Conservation (phyloP, 371 early-diverging fungal species). For the Cladochytrium tenue region DNA sequence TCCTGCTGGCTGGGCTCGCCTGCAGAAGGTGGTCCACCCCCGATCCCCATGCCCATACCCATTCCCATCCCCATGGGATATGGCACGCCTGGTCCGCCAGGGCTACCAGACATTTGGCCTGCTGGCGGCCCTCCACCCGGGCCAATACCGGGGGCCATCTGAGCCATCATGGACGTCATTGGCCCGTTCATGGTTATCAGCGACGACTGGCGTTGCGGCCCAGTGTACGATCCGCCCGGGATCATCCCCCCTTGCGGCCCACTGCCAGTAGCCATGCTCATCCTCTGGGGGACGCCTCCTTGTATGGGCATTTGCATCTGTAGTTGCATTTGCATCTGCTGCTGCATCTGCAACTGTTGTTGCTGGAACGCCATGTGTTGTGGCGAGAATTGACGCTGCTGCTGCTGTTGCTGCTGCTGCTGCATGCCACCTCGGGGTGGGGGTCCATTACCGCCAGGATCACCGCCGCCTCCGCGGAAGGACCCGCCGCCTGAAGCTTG, state of each 20-base stretch:
- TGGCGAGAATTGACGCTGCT: slow-evolving; percentile 2
- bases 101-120: neutral
- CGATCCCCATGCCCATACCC: neutral
- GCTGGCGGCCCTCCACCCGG: neutral
- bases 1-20: neutral
- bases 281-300: no score
- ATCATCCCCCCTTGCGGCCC: neutral
- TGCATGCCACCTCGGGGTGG: no score
- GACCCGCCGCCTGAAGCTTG: no score
- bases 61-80: neutral
- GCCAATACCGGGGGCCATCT: neutral
- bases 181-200: no score
- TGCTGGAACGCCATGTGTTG: neutral
- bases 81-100: neutral
- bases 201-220: no score
- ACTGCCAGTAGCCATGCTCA: no score
- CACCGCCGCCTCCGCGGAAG: no score
- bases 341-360: slow-evolving; percentile 6
- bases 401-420: slow-evolving; percentile 7
- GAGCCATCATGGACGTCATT: no score
- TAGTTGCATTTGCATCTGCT: neutral
- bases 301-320: slow-evolving; percentile 7
- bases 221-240: no score
- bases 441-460: no score
- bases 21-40: neutral